Conservation (phyloP, 306 rosid genomes). For the Ormosia semicastrata region DNA sequence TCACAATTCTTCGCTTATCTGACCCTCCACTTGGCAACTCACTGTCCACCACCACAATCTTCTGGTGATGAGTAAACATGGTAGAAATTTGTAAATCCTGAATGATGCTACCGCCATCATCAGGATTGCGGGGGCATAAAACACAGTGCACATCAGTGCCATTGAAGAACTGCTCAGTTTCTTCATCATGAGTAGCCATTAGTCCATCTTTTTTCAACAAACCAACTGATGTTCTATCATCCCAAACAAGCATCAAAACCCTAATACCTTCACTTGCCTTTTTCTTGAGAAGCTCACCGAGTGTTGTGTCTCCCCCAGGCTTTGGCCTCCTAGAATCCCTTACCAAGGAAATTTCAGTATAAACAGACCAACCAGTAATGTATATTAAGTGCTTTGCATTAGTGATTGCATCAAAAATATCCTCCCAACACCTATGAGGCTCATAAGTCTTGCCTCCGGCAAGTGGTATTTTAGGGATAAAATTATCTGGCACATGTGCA, state of each 20-base stretch:
- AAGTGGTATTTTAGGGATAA: conserved; percentile 61
- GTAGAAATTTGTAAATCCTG: conserved; percentile 65
- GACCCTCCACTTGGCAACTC: conserved; percentile 51
- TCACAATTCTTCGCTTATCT: conserved; percentile 57
- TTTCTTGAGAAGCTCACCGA: conserved; percentile 71
- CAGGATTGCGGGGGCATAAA: conserved; percentile 78
- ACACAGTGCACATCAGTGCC: conserved; percentile 65
- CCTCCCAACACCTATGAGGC: conserved; percentile 81
- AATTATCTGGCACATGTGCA: conserved; percentile 71
- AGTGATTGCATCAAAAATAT: conserved; percentile 64
- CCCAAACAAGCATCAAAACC: conserved; percentile 79
- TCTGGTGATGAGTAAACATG: conserved; percentile 85
- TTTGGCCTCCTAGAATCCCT: conserved; percentile 76
- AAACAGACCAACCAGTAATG: conserved; percentile 83
- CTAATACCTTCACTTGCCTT: conserved; percentile 71
- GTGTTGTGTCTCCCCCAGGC: conserved; percentile 55
- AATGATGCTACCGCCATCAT: conserved; percentile 65
- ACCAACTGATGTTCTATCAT: conserved; percentile 70
- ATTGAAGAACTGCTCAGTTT: conserved; percentile 46
- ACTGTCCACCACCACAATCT: conserved; percentile 72
- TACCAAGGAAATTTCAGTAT: conserved; percentile 64
- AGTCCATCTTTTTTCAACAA: conserved; percentile 70
- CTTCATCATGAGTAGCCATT: conserved; percentile 83
- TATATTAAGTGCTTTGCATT: conserved; percentile 65
- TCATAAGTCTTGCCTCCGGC: conserved; percentile 56